Evolutionary conservation across 352 stramenopile genomes (phyloP).

Genomic region (Thalassiosira delicatula): DNA sequence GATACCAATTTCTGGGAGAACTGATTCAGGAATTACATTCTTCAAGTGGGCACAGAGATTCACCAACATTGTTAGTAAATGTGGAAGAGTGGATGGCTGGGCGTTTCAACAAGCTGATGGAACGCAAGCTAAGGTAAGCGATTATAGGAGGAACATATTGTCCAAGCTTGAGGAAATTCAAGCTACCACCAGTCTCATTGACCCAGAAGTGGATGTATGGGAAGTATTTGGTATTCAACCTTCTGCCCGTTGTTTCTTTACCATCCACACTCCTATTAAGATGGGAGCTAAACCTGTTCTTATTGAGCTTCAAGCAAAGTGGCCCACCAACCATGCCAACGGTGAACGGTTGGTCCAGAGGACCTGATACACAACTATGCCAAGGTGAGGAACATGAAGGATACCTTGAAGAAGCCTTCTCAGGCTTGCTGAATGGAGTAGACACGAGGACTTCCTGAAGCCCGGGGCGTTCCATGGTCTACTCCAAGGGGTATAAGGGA

Average conservation of each 20-base stretch:
- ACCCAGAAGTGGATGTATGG: slow-evolving; percentile 18
- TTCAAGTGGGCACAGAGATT: slow-evolving; percentile 38
- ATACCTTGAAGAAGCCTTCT: slow-evolving; percentile 5
- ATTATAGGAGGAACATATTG: slow-evolving; percentile 28
- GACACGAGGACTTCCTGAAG: neutral
- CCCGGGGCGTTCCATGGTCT: too few species aligned
- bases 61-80: slow-evolving; percentile 6
- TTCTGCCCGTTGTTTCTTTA: slow-evolving; percentile 18
- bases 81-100: slow-evolving; percentile 12
- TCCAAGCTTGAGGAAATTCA: slow-evolving; percentile 15
- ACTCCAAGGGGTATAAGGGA: neutral
- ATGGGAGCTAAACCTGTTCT: neutral
- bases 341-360: neutral
- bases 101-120: slow-evolving; percentile 24
- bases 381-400: slow-evolving; percentile 26
- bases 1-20: slow-evolving; percentile 24
- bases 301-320: slow-evolving; percentile 37
- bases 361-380: slow-evolving; percentile 23
- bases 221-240: slow-evolving; percentile 31
- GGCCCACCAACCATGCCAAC: slow-evolving; percentile 26
- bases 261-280: slow-evolving; percentile 28
- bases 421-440: neutral
- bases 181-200: slow-evolving; percentile 30
- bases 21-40: slow-evolving; percentile 11
- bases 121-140: slow-evolving; percentile 7